These are phyloP conservation scores for Pugionium cornutum DNA, from an alignment of 345 rosid species.

Conservation along the genomic window DNA sequence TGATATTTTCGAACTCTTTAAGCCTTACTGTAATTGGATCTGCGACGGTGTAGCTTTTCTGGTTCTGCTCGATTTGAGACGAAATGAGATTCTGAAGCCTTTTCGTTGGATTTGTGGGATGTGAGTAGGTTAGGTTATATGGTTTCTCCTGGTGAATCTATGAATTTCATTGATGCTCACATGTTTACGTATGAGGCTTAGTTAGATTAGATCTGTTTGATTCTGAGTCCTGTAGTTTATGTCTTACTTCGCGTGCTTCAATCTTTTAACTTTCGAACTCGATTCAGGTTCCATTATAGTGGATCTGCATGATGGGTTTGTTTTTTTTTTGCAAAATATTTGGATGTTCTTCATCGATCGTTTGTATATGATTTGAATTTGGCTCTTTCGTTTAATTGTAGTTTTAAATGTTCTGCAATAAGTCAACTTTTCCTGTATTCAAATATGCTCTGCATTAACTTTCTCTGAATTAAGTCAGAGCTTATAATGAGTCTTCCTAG, in stretches of 20 bases:
- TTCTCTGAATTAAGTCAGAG: neutral
- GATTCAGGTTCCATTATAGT: neutral
- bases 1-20: neutral
- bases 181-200: slow-evolving; percentile 10
- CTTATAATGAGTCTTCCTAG: slow-evolving; percentile 7
- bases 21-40: slow-evolving; percentile 4
- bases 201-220: slow-evolving; percentile 27
- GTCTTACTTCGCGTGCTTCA: neutral
- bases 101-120: slow-evolving; percentile 17
- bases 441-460: neutral
- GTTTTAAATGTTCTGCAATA: slow-evolving; percentile 8
- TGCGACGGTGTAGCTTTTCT: neutral
- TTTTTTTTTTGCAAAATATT: neutral
- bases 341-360: neutral
- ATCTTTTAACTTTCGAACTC: neutral
- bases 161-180: neutral
- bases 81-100: slow-evolving; percentile 9
- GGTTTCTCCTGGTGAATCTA: neutral
- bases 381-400: neutral
- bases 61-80: neutral
- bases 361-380: slow-evolving; percentile 4
- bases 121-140: neutral
- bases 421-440: neutral
- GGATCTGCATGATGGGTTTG: slow-evolving; percentile 9
- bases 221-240: neutral